phyloP scores from a whole-genome alignment of 2,329 filamentous ascomycete genomes.

The Cladosporium austrohemisphaericum region DNA sequence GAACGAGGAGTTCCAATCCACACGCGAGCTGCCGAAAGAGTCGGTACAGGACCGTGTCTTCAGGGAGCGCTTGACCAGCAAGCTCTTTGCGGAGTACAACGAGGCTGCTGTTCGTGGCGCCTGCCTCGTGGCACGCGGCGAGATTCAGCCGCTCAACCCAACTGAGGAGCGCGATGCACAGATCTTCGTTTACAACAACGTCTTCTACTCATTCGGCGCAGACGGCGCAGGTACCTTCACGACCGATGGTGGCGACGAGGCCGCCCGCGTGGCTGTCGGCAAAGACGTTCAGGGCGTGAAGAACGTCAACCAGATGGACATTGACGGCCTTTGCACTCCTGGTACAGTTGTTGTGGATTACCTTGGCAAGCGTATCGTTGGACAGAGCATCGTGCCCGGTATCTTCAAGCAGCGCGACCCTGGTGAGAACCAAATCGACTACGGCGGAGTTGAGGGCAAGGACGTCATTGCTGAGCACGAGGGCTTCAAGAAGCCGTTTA shows the following conservation, averaged over 20 bases:
- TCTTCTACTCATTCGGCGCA: constrained; percentile 97
- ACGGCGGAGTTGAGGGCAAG: constrained; percentile 95
- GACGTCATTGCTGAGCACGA: constrained; percentile 90
- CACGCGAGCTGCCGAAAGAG: constrained; percentile 87
- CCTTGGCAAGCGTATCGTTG: constrained; percentile 92
- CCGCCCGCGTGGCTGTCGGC: constrained; percentile 88
- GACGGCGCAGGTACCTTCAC: constrained; percentile 97
- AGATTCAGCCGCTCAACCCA: constrained; percentile 90
- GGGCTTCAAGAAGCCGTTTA: constrained; percentile 77
- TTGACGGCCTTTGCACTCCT: constrained; percentile 88
- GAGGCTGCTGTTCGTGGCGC: constrained; percentile 91
- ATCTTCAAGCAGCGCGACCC: constrained; percentile 99
- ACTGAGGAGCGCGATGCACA: constrained; percentile 90
- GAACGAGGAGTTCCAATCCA: constrained; percentile 99
- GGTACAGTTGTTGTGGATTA: constrained; percentile 97
- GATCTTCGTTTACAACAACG: constrained; percentile 99
- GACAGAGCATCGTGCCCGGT: constrained; percentile 95
- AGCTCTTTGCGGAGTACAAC: constrained; percentile 96
- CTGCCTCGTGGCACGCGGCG: constrained; percentile 84
- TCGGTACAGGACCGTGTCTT: constrained; percentile 94
- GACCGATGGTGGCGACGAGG: constrained; percentile 93
- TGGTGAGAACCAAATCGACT: constrained; percentile 97
- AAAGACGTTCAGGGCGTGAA: constrained; percentile 95
- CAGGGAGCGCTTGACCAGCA: constrained; percentile 86
- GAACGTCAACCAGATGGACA: constrained; percentile 94